Base-by-base conservation (phyloP, 2,329 filamentous ascomycete genomes). In the Aspergillus ibericus region DNA sequence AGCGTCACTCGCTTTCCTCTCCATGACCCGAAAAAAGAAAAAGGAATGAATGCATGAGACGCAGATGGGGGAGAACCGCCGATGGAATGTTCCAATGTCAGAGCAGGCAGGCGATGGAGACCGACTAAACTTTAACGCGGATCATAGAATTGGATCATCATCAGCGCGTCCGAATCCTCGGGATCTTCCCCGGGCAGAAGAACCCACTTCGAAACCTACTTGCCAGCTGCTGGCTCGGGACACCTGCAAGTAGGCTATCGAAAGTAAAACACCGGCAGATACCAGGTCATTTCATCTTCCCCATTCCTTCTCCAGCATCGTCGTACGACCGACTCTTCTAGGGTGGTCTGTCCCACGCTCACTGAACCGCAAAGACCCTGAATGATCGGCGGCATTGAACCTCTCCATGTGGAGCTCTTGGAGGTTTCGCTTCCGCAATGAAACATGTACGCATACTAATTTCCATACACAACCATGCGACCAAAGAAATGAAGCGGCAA, bases 321-420 rank as follows among this genome's bases (percentile, higher is more conserved):
- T 48, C 44, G 44, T 48, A 48, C 44, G 44, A 48, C 27, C 27
- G 44, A 48, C 27, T 48, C 44, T 29, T 22, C 16, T n/a, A 27
- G 48, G 53, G 29, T 40, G 56, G 55, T 53, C 53, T 51, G 50
- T 53, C 51, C 49, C 54, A 63, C 60, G 53, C 29, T 58, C 55
- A 35, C 53, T 48, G 16, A 56, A 48, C 54, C 56, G 56, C 56
- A 59, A 58, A 62, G 58, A 60, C 60, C 59, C 58, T 60, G 51
- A 51, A 49, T 64, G 66, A 70, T 68, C 65, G 60, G 34, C 64
- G 47, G 52, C 56, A 60, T 55, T 63, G 55, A 59, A 57, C 59
- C 54, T 56, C 54, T 56, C 56, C 56, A 58, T 60, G 63, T 62
- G 63, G 62, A 56, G 58, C 44, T 10, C 9, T 18, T 53, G 50